Conservation (phyloP, 306 rosid species). For the Corylus americana region DNA sequence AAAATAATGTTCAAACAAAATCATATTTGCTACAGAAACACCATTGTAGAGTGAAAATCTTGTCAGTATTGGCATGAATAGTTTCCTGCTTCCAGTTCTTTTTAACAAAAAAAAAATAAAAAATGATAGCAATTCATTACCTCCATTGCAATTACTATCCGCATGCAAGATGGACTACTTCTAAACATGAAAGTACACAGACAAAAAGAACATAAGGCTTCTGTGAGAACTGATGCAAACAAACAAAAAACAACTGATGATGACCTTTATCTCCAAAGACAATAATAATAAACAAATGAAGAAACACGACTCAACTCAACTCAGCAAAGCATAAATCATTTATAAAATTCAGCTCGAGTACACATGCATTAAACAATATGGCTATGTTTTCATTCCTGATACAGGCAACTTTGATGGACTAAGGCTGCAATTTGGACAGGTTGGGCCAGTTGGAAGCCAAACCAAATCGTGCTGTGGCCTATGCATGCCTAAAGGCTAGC, state of each 20-base stretch:
- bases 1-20: no score
- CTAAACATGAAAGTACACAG: not conserved
- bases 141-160: not conserved
- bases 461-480: not conserved
- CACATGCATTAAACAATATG: not conserved
- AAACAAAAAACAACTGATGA: no score
- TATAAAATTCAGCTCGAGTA: not conserved
- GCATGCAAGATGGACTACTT: not conserved
- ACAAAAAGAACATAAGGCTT: no score
- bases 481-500: not conserved
- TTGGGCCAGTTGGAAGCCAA: conserved; percentile 1
- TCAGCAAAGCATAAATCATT: no score
- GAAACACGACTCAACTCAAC: no score
- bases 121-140: not conserved
- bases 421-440: not conserved
- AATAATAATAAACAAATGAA: no score
- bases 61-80: not conserved
- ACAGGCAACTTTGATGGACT: not conserved
- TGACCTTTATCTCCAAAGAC: no score
- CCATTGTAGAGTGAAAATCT: not conserved
- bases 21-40: not conserved
- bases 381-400: not conserved
- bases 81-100: not conserved
- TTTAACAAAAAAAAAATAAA: not conserved
- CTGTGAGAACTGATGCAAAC: no score